Evolutionary conservation across 306 rosid species (phyloP).

Genomic region (Ochetophila trinervis): DNA sequence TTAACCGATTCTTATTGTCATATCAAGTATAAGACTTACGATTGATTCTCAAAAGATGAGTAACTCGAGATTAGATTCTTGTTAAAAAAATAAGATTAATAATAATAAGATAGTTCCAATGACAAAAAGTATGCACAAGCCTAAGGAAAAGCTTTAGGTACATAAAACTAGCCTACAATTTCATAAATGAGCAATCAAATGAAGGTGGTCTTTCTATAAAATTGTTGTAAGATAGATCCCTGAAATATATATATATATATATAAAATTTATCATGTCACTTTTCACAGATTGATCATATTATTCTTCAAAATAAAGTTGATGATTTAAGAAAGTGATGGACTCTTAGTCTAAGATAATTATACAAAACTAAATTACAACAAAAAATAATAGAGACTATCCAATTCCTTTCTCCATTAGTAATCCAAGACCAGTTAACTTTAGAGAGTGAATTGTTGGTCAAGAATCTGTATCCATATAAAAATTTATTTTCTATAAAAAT

Average conservation of each 20-base stretch:
- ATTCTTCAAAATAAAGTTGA: too few species aligned
- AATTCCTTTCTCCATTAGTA: neutral
- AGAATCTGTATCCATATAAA: slow-evolving; percentile 47
- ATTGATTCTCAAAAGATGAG: slow-evolving; percentile 31
- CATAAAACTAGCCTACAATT: neutral
- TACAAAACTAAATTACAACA: too few species aligned
- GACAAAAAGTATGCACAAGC: too few species aligned
- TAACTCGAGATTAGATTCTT: slow-evolving; percentile 70
- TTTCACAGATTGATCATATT: too few species aligned
- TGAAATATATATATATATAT: too few species aligned
- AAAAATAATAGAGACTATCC: slow-evolving; percentile 35
- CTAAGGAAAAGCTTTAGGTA: too few species aligned
- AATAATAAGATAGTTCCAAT: neutral
- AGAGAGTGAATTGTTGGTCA: slow-evolving; percentile 65
- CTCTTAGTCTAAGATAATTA: too few species aligned
- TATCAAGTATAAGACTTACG: slow-evolving; percentile 32
- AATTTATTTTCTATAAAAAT: neutral
- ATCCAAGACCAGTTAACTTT: slow-evolving; percentile 63
- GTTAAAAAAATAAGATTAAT: slow-evolving; percentile 17
- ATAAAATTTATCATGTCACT: too few species aligned
- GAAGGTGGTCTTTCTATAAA: slow-evolving; percentile 8
- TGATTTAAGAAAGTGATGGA: too few species aligned
- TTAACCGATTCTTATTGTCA: too few species aligned
- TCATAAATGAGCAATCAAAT: slow-evolving; percentile 16
- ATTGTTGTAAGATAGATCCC: slow-evolving; percentile 21